Conservation (phyloP, 2,329 filamentous ascomycete species). For the Coleophoma cylindrospora region DNA sequence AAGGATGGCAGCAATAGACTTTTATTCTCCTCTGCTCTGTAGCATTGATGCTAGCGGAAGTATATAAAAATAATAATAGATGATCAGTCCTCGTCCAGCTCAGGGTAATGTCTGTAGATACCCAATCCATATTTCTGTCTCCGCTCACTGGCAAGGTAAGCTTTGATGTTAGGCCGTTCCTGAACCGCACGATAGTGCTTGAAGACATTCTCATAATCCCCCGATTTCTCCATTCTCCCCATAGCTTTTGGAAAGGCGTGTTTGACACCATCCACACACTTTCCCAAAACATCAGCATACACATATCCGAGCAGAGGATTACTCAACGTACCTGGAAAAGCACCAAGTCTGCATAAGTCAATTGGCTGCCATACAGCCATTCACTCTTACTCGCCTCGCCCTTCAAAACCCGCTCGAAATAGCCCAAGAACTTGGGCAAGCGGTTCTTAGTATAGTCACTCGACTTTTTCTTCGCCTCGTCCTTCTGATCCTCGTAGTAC, state of each 20-base stretch:
- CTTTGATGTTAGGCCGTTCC: constrained; percentile 57
- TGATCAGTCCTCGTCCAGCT: constrained; percentile 48
- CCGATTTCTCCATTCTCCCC: constrained; percentile 45
- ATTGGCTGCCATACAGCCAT: constrained; percentile 58
- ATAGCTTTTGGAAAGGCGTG: constrained; percentile 69
- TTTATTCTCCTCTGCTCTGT: background rate
- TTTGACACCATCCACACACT: constrained; percentile 36
- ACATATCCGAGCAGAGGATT: background rate
- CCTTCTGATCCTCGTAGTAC: constrained; percentile 74
- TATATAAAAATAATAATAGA: background rate
- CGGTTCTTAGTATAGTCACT: constrained; percentile 54
- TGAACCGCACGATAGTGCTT: constrained; percentile 59
- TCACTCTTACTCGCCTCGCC: constrained; percentile 52
- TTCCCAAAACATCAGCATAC: background rate
- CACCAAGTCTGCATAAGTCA: constrained; percentile 63
- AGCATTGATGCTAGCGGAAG: background rate
- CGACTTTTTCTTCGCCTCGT: constrained; percentile 53
- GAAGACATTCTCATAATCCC: constrained; percentile 52
- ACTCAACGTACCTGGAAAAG: constrained; percentile 7
- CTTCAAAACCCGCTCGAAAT: constrained; percentile 62
- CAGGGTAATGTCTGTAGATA: constrained; percentile 68
- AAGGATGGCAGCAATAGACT: too few species aligned
- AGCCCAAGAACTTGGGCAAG: constrained; percentile 67
- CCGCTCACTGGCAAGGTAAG: constrained; percentile 62
- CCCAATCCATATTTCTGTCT: constrained; percentile 57